Conservation (phyloP, 192 early-diverging fungal genomes). For the Umbelopsis sp. region DNA sequence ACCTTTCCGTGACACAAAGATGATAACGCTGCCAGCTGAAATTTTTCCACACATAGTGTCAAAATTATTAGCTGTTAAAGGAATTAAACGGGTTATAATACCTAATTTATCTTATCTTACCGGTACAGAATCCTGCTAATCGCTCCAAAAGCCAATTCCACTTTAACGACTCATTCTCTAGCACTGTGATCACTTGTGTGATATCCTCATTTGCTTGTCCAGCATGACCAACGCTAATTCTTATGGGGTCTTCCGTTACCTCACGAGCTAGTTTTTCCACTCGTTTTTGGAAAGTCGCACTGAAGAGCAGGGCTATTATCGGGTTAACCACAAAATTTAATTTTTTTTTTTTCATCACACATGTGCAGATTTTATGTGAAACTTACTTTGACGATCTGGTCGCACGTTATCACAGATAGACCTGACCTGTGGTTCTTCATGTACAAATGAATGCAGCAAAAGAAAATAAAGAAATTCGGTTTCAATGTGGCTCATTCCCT, state of each 20-base stretch:
- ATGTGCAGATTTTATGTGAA: too few species aligned
- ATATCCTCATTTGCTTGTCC: slow-evolving; percentile 79
- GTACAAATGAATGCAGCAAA: background rate
- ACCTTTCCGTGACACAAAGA: slow-evolving; percentile 77
- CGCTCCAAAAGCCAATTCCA: slow-evolving; percentile 73
- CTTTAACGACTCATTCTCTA: slow-evolving; percentile 70
- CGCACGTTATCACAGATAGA: slow-evolving; percentile 75
- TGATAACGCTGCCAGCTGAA: slow-evolving; percentile 65
- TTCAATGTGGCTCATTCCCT: slow-evolving; percentile 23
- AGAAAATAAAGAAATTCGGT: slow-evolving; percentile 4
- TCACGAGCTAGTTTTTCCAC: slow-evolving; percentile 74
- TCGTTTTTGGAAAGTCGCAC: slow-evolving; percentile 75
- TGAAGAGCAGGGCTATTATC: slow-evolving; percentile 67
- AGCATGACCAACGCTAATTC: slow-evolving; percentile 72
- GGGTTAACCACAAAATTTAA: background rate
- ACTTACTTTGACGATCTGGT: slow-evolving; percentile 73
- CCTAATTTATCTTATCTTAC: slow-evolving; percentile 36
- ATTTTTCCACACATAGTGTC: background rate
- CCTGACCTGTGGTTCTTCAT: slow-evolving; percentile 23
- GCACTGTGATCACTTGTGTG: slow-evolving; percentile 62
- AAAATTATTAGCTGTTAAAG: slow-evolving; percentile 2
- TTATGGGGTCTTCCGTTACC: slow-evolving; percentile 70
- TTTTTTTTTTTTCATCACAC: too few species aligned
- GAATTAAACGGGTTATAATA: background rate
- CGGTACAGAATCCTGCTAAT: slow-evolving; percentile 55